Evolutionary conservation across 2,329 filamentous ascomycete species (phyloP).

Genomic region (Arthrobotrys sinensis): DNA sequence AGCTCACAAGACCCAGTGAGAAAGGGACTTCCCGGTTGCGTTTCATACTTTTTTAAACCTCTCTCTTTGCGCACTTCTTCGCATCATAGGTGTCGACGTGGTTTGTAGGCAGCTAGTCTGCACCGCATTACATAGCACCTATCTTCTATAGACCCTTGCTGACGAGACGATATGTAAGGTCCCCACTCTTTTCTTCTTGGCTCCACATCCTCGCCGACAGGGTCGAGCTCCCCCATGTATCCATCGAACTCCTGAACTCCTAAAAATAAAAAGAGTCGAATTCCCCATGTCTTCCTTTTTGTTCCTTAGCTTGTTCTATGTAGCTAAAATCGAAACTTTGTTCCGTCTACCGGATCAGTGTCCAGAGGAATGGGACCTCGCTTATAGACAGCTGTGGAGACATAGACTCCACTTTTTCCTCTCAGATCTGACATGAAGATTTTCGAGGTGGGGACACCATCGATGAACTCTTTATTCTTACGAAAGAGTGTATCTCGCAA

Average conservation of each 20-base stretch:
- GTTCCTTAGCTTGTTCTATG: not conserved
- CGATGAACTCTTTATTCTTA: not conserved
- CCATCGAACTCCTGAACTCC: slow-evolving; percentile 23
- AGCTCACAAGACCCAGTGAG: not conserved
- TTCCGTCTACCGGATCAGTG: slow-evolving; percentile 21
- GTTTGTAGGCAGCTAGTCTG: not conserved
- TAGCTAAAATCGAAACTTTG: slow-evolving; percentile 12
- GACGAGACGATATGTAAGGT: not conserved
- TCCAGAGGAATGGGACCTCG: slow-evolving; percentile 20
- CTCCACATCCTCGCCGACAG: slow-evolving; percentile 4
- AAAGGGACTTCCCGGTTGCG: not conserved
- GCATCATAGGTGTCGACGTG: not conserved
- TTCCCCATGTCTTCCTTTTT: slow-evolving; percentile 2
- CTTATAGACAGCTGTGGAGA: slow-evolving; percentile 30
- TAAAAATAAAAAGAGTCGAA: slow-evolving; percentile 14
- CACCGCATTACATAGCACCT: not conserved
- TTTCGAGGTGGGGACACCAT: slow-evolving; percentile 2
- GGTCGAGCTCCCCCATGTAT: slow-evolving; percentile 23
- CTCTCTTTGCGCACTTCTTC: not conserved
- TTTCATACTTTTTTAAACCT: slow-evolving; percentile 3
- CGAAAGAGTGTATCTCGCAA: slow-evolving; percentile 27
- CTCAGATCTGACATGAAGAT: slow-evolving; percentile 7
- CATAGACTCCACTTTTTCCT: not conserved
- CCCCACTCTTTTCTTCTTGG: not conserved
- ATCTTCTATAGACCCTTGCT: slow-evolving; percentile 6